Conservation (phyloP, 1,284 basidiomycete genomes). For the Rhodotorula sp. region DNA sequence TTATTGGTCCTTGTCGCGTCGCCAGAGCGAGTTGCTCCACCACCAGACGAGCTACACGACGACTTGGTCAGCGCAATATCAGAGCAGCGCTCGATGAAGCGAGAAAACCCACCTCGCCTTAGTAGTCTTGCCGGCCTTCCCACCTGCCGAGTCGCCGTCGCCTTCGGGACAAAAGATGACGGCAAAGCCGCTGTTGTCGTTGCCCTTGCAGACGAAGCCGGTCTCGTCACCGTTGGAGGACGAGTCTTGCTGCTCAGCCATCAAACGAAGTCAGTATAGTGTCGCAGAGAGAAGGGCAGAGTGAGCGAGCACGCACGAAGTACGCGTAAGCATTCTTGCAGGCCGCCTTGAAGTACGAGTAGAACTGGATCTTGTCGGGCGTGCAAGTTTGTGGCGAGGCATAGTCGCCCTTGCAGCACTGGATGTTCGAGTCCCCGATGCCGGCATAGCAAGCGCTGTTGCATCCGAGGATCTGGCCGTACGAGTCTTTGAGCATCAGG, state of each 20-base stretch:
- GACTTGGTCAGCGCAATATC: too few species aligned
- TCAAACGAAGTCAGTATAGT: background rate
- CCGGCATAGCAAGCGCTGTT: slow-evolving; percentile 13
- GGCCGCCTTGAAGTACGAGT: background rate
- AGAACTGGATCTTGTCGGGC: slow-evolving; percentile 14
- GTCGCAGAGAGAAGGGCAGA: too few species aligned
- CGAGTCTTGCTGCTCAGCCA: slow-evolving; percentile 1
- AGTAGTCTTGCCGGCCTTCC: background rate
- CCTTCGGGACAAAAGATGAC: slow-evolving; percentile 24
- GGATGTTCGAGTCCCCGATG: slow-evolving; percentile 5
- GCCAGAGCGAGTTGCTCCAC: background rate
- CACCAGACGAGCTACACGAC: background rate
- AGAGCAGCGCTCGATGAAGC: background rate
- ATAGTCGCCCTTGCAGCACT: slow-evolving; percentile 21
- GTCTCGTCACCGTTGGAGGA: background rate
- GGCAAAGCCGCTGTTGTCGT: slow-evolving; percentile 7
- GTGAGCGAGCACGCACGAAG: background rate
- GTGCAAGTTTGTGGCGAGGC: slow-evolving; percentile 1
- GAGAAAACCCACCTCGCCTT: background rate
- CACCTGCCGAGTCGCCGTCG: slow-evolving; percentile 5
- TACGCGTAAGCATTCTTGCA: background rate
- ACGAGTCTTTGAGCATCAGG: slow-evolving; percentile 17
- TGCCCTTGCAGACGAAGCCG: slow-evolving; percentile 4
- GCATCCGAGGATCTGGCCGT: slow-evolving; percentile 17
- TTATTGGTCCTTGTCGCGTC: background rate